Evolutionary conservation across 208 protist species (phyloP), one percentile per base, ranked within the genome.

Genomic region (Acanthamoeba sp.): DNA sequence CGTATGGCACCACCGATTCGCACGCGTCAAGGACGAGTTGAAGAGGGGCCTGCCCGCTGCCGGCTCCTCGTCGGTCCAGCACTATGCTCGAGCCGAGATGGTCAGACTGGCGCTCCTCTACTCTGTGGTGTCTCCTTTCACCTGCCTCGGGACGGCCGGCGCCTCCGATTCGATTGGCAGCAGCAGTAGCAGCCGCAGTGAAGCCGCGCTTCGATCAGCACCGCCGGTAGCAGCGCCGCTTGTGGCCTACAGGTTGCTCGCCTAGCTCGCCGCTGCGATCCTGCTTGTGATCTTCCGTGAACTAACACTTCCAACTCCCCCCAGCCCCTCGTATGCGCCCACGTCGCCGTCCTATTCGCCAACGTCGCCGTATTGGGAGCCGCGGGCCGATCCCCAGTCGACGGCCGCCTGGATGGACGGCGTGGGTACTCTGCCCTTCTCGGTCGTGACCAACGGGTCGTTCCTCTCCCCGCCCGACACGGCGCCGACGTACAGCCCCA

Each of bases 401-500:
- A 34, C 40, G 6, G n/a, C 71, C 32, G 40, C 42, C 5, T 80
- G 71, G 71, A 45, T 80, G 71, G 71, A 80, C 24, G 71, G 71
- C 14, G 71, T 80, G 40, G 22, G 71, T 24, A n/a, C 20, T 16
- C 71, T 80, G 34, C 71, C 71, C 16, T 80, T 80, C 36, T 2
- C 71, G 20, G 48, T 80, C 20, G 0, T 12, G 36, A 80, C 71
- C 40, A 14, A 14, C 34, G 71, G 71, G 9, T 80, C 71, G 1
- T 80, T 80, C 71, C 36, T 80, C 20, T 96, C 93, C 18, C 97
- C 97, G 18, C 87, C 50, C 3, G 98, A 98, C 82, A 48, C 96
- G 96, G 82, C 18, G 97, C 98, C 42, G 57, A 59, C 18, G 98
- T 97, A 59, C 97, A 95, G 22, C 97, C 97, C 36, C 96, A 93